Conservation (phyloP, 345 rosid species). For the Syzygium aqueum region DNA sequence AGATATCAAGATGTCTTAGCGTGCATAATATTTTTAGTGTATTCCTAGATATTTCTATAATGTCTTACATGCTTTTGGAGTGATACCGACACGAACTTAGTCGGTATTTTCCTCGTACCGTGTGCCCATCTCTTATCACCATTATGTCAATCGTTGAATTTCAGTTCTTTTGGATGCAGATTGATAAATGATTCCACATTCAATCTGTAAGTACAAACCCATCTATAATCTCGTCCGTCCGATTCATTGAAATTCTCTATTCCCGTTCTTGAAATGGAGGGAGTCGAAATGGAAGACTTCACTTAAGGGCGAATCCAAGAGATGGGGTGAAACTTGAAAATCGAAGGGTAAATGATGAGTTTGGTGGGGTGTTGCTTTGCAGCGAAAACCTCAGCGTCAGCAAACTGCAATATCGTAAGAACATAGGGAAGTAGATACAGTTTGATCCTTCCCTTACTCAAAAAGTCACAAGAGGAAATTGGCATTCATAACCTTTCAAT, state of each 20-base stretch:
- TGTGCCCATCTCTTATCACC: neutral
- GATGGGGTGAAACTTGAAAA: neutral
- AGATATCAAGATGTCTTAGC: neutral
- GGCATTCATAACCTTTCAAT: neutral
- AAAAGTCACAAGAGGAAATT: neutral
- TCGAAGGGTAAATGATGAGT: neutral
- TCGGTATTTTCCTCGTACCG: neutral
- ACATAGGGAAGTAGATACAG: neutral
- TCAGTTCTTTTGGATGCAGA: no score
- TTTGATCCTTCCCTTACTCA: neutral
- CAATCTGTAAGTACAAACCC: neutral
- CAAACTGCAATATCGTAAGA: neutral
- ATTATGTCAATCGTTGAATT: no score
- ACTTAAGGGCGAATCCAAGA: neutral
- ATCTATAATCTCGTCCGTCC: neutral
- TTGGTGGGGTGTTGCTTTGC: neutral
- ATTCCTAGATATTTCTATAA: neutral
- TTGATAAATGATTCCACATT: no score
- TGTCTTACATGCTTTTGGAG: neutral
- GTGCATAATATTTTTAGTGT: rapidly evolving
- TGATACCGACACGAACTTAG: neutral
- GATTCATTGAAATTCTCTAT: neutral
- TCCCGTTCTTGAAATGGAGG: neutral
- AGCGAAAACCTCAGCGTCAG: neutral
- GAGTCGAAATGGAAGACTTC: neutral